Percentiles rank a stretch among this genome's conserved stretches.
These are phyloP conservation scores for Dalbergia oliveri DNA, from an alignment of 306 rosid genomes.

Conservation along the genomic window DNA sequence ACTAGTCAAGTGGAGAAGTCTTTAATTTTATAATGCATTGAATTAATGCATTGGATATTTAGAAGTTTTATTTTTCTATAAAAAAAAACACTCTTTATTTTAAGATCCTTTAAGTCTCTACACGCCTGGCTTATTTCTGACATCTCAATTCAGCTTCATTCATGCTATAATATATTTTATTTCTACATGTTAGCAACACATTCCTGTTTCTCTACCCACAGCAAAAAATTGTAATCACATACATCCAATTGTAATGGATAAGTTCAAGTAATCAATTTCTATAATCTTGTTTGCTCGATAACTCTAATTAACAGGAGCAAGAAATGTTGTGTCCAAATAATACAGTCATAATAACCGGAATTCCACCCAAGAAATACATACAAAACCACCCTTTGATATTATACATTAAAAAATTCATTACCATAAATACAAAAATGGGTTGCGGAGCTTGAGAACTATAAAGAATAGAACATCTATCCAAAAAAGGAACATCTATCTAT, in stretches of 20 bases:
- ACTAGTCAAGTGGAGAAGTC: too few relatives aligned
- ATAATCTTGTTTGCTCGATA: not conserved
- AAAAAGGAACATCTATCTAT: not conserved
- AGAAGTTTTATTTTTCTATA: too few relatives aligned
- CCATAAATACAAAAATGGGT: conserved; percentile 40
- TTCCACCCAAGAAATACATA: conserved; percentile 11
- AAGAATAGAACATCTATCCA: conserved; percentile 20
- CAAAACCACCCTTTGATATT: conserved; percentile 1
- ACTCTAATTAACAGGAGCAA: conserved; percentile 4
- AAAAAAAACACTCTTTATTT: too few relatives aligned
- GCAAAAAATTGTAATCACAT: not conserved
- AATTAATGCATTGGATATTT: too few relatives aligned
- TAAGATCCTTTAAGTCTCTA: too few relatives aligned
- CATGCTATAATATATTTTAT: too few relatives aligned
- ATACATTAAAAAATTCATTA: conserved; percentile 25
- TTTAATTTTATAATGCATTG: too few relatives aligned
- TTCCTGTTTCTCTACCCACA: not conserved
- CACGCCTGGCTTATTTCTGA: too few relatives aligned
- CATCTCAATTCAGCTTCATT: too few relatives aligned
- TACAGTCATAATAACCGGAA: conserved; percentile 9
- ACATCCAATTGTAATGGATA: not conserved
- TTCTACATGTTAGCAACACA: too few relatives aligned
- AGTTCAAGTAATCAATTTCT: not conserved
- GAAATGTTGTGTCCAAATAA: not conserved
- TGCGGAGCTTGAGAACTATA: not conserved